phyloP scores from a whole-genome alignment of 2,329 filamentous ascomycete species.

The Clarireedia monteithiana region DNA sequence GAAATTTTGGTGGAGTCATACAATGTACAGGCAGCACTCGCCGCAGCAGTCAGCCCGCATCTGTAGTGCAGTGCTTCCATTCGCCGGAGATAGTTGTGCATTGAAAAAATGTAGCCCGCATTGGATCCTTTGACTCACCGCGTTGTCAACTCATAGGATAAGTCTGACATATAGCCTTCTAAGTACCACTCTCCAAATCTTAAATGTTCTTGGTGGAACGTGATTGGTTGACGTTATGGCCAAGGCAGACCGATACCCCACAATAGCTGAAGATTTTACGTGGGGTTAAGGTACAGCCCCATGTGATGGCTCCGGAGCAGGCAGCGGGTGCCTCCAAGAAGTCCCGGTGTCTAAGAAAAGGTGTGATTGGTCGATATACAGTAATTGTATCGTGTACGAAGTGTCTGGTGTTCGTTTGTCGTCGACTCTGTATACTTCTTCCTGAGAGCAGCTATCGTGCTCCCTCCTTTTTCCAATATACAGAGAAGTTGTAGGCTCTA shows the following conservation, averaged over 20 bases:
- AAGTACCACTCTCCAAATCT: neutral
- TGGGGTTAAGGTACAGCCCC: neutral
- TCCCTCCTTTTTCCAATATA: too few relatives aligned
- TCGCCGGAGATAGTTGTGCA: conserved; percentile 5
- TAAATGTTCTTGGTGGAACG: neutral
- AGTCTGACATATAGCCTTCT: neutral
- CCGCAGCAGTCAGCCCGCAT: conserved; percentile 7
- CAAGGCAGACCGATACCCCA: neutral
- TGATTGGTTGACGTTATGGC: neutral
- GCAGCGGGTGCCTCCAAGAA: too few relatives aligned
- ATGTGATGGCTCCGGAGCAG: neutral
- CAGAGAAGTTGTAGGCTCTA: too few relatives aligned
- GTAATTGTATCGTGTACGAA: too few relatives aligned
- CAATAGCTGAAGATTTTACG: neutral
- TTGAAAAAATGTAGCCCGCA: neutral
- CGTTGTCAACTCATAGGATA: neutral
- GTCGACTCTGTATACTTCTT: too few relatives aligned
- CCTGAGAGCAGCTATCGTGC: too few relatives aligned
- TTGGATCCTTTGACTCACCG: conserved; percentile 1
- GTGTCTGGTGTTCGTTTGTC: too few relatives aligned
- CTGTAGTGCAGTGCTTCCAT: neutral
- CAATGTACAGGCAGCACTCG: conserved; percentile 1
- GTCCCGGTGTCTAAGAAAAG: too few relatives aligned
- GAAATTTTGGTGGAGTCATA: neutral
- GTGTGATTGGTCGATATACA: too few relatives aligned